Evolutionary conservation across 176 grass and related monocot genomes (phyloP).

Genomic region (Aegilops bicornis): DNA sequence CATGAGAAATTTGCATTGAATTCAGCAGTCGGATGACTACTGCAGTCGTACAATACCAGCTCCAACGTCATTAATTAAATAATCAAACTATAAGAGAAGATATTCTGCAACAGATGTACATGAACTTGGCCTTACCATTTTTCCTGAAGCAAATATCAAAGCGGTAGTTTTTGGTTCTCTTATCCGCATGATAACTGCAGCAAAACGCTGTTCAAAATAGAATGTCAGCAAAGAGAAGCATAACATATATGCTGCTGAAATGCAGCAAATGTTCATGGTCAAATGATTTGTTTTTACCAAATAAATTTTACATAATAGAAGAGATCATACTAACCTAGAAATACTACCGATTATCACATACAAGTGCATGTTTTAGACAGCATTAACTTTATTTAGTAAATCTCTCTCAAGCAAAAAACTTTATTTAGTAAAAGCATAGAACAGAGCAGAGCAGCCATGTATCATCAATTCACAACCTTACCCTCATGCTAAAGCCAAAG

Average conservation of each 20-base stretch:
- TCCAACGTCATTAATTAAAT: neutral
- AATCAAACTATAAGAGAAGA: neutral
- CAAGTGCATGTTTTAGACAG: neutral
- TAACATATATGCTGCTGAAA: neutral
- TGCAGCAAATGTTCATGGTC: neutral
- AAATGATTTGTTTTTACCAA: neutral
- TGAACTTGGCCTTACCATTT: slow-evolving; percentile 53
- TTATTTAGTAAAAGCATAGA: neutral
- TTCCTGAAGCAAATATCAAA: slow-evolving; percentile 75
- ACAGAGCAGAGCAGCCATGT: neutral
- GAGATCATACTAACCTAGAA: neutral
- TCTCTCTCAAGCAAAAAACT: neutral
- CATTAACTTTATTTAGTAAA: neutral
- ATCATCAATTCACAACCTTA: neutral
- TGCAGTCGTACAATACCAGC: neutral
- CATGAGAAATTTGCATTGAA: neutral
- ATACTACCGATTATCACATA: neutral
- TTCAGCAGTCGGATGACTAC: neutral
- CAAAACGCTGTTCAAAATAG: slow-evolving; percentile 58
- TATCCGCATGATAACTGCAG: slow-evolving; percentile 84
- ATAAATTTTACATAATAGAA: neutral
- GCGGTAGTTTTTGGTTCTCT: slow-evolving; percentile 84
- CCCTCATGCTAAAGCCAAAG: neutral
- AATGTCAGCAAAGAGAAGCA: slow-evolving; percentile 2
- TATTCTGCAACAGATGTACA: neutral